Evolutionary conservation across 768 basidiomycete genomes (phyloP), one percentile per base, ranked within the genome.

Genomic region (Clitopilus hobsonii): DNA sequence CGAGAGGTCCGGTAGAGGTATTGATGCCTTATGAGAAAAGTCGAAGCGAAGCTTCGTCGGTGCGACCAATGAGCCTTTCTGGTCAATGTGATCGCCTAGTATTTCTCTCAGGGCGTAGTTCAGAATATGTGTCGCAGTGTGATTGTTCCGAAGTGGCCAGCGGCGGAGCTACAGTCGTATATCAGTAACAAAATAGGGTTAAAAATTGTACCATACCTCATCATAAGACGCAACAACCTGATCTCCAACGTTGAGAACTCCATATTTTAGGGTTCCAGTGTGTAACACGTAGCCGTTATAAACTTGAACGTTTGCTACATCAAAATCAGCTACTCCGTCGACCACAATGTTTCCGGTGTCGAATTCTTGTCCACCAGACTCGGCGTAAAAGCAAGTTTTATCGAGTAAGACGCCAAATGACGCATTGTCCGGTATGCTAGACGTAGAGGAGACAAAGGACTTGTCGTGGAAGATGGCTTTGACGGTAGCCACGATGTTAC

Each of bases 91-190:
- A 67, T 98, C 94, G 23, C 97, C 97, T 10, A 98, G 85, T 10
- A 93, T 83, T 65, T 98, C 97, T 29, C 97, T 89, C 2, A 99
- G 82, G 52, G 77, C 83, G 65, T 80, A 99, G 76, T 99, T 99
- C 62, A 99, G 89, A 62, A 99, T 97, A 68, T 99, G 97, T 0
- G 97, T 99, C 20, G 88, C 97, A 24, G 97, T 98, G 74, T 99
- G 97, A 65, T 99, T 99, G 72, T 94, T 98, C 52, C 95, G 86
- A 50, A 99, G 74, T 0, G 96, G 95, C 90, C 93, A 94, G 50
- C 97, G 84, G 30, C 97, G 91, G 29, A 91, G 82, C 89, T 93
- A 56, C 6, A 10, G 30, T 28, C 36, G 26, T 62, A 56, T 49
- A 49, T 54, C 23, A 23, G 18, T 36, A 53, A 6, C 3, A 16